Percentiles rank a stretch among this genome's conserved stretches.
These are phyloP conservation scores for Benincasa hispida DNA, from an alignment of 306 rosid genomes.

Conservation along the genomic window DNA sequence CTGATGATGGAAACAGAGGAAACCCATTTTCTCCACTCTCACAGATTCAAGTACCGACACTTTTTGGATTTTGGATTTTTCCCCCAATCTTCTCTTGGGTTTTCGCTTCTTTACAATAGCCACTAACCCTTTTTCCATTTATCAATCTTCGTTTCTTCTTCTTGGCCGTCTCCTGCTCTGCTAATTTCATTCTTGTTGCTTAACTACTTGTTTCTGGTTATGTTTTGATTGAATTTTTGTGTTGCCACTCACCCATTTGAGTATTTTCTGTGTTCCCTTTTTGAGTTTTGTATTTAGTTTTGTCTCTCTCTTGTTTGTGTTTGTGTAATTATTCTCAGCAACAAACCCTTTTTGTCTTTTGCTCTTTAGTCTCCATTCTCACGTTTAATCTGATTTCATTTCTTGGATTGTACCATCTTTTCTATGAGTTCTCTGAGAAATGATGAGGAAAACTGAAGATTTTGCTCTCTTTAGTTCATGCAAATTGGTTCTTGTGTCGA, in stretches of 20 bases:
- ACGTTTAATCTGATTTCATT: neutral
- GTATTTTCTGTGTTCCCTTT: neutral
- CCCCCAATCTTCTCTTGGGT: slow-evolving; percentile 19
- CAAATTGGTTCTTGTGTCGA: neutral
- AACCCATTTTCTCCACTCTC: neutral
- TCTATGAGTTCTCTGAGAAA: neutral
- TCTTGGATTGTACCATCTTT: neutral
- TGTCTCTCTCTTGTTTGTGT: neutral
- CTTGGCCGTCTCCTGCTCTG: neutral
- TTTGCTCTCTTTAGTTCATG: neutral
- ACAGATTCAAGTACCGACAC: slow-evolving; percentile 21
- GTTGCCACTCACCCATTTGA: neutral
- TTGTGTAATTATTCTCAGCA: neutral
- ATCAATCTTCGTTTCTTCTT: neutral
- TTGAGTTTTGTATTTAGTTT: neutral
- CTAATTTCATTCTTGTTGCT: neutral
- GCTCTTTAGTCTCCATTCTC: neutral
- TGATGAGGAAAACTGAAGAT: neutral
- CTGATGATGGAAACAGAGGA: slow-evolving; percentile 11
- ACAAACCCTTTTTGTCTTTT: neutral
- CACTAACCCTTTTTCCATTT: slow-evolving; percentile 20
- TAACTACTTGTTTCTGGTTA: neutral
- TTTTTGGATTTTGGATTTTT: slow-evolving; percentile 20
- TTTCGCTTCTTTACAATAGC: slow-evolving; percentile 37
- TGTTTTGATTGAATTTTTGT: neutral